Evolutionary conservation across 2,329 filamentous ascomycete species (phyloP).

Genomic region (Nigrospora oryzae): DNA sequence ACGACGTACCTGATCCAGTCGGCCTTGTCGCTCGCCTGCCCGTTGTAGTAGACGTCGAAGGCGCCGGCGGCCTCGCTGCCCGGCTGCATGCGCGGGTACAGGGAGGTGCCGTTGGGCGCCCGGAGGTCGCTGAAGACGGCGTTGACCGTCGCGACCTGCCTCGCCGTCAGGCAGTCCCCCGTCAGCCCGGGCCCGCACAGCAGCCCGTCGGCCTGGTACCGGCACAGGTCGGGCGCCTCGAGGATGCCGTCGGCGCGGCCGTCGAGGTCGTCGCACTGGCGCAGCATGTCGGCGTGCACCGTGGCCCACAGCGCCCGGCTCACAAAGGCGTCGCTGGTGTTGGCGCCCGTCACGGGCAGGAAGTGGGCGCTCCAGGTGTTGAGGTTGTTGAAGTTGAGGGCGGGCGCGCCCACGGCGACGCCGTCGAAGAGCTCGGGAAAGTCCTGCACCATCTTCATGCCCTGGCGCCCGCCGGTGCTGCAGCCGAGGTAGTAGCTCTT

Average conservation of each 20-base stretch:
- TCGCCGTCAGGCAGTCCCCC: slow-evolving; percentile 3
- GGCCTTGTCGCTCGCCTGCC: slow-evolving; percentile 27
- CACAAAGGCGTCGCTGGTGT: background rate
- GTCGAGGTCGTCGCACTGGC: slow-evolving; percentile 7
- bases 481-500: slow-evolving; percentile 48
- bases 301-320: slow-evolving; percentile 21
- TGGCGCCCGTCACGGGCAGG: slow-evolving; percentile 26
- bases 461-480: slow-evolving; percentile 50
- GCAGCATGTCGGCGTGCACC: slow-evolving; percentile 26
- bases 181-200: slow-evolving; percentile 2
- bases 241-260: slow-evolving; percentile 8
- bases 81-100: slow-evolving; percentile 42
- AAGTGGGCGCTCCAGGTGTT: slow-evolving; percentile 30
- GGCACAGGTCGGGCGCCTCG: slow-evolving; percentile 7
- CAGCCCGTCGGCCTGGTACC: slow-evolving; percentile 5
- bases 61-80: slow-evolving; percentile 30
- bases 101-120: slow-evolving; percentile 24
- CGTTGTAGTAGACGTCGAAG: slow-evolving; percentile 23
- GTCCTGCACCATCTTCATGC: slow-evolving; percentile 40
- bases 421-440: slow-evolving; percentile 50
- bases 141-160: slow-evolving; percentile 6
- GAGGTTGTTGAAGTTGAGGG: slow-evolving; percentile 23
- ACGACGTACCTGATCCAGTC: slow-evolving; percentile 41
- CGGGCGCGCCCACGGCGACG: slow-evolving; percentile 36
- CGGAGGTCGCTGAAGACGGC: slow-evolving; percentile 4